These are phyloP conservation scores for Achaetomiella virescens DNA, from an alignment of 495 filamentous ascomycete species.

Conservation along the genomic window DNA sequence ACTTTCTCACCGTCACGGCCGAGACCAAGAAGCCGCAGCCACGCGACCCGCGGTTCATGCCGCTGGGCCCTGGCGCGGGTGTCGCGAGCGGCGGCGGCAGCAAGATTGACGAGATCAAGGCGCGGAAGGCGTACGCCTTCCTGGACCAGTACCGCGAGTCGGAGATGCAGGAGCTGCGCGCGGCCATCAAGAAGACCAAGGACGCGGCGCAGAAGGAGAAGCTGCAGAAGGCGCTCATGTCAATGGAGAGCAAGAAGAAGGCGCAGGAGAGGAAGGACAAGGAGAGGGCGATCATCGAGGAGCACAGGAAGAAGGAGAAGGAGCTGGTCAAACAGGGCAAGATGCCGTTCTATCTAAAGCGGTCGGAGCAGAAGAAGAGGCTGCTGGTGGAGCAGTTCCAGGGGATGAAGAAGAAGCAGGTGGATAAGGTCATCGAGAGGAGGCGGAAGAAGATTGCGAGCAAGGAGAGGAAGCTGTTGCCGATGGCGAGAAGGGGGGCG, in stretches of 20 bases:
- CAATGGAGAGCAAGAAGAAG: constrained; percentile 64
- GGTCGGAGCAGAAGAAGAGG: constrained; percentile 80
- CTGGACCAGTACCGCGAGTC: constrained; percentile 73
- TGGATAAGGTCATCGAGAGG: constrained; percentile 72
- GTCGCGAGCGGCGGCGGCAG: constrained; percentile 17
- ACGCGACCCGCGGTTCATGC: constrained; percentile 79
- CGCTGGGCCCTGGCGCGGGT: constrained; percentile 46
- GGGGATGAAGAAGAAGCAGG: constrained; percentile 72
- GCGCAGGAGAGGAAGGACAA: constrained; percentile 60
- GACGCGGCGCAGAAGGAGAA: constrained; percentile 55
- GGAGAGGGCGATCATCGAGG: constrained; percentile 55
- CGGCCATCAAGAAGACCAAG: constrained; percentile 58
- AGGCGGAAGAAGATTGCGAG: constrained; percentile 75
- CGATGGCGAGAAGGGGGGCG: constrained; percentile 53
- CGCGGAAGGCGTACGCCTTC: constrained; percentile 72
- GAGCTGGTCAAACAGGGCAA: constrained; percentile 79
- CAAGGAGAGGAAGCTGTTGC: constrained; percentile 77
- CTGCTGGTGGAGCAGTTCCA: constrained; percentile 71
- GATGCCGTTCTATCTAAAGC: constrained; percentile 89
- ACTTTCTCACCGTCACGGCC: constrained; percentile 54
- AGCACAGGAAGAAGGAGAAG: constrained; percentile 77
- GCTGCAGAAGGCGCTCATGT: constrained; percentile 59
- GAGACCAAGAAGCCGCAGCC: constrained; percentile 48
- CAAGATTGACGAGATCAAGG: constrained; percentile 46
- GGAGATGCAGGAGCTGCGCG: constrained; percentile 69